These are phyloP conservation scores for Trichosporon faecale DNA, from an alignment of 1,284 basidiomycete genomes.

Conservation along the genomic window DNA sequence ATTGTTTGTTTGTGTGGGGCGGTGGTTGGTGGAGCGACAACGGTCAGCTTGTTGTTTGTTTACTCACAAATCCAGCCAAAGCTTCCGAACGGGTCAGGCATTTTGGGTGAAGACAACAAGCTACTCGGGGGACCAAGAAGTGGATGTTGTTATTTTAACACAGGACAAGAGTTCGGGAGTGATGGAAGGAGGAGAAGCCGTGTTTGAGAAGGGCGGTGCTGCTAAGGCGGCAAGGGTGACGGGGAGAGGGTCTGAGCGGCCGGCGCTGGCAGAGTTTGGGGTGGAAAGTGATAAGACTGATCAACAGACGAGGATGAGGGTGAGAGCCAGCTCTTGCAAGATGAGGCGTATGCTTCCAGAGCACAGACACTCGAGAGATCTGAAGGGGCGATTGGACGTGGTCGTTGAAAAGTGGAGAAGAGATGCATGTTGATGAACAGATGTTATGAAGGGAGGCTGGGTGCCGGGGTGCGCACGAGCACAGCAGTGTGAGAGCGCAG, in stretches of 20 bases:
- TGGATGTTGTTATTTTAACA: not conserved
- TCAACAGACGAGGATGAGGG: not conserved
- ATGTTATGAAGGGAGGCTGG: not conserved
- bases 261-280: not conserved
- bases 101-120: not conserved
- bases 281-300: constrained; percentile 5
- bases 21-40: not conserved
- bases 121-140: not conserved
- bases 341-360: constrained; percentile 5
- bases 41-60: not conserved
- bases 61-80: constrained; percentile 9
- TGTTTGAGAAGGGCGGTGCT: constrained; percentile 7
- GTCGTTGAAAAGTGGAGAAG: constrained; percentile 8
- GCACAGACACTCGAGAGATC: constrained; percentile 5
- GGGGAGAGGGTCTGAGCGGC: constrained; percentile 12
- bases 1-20: not conserved
- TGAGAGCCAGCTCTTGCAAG: constrained; percentile 4
- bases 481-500: not conserved
- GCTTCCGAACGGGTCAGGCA: constrained; percentile 9
- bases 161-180: not conserved
- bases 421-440: not conserved
- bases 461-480: not conserved
- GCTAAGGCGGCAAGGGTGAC: not conserved
- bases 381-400: not conserved
- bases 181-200: not conserved